Base-by-base conservation (phyloP, 768 basidiomycete species). In the Antrodiella citrinella region DNA sequence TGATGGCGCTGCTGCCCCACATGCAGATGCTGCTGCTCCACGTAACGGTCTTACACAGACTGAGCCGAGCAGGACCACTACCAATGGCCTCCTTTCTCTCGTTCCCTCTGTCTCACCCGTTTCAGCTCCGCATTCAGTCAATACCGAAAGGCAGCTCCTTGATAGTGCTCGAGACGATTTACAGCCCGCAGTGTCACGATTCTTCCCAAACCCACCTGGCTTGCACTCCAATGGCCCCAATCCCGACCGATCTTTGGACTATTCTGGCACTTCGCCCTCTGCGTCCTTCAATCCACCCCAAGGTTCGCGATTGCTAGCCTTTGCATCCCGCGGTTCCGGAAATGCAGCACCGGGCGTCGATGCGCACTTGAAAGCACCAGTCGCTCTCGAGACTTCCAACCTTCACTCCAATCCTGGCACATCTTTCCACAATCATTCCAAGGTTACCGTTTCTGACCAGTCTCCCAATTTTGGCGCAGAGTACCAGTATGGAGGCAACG, bases 241-340 rank as follows among this genome's bases (percentile, higher is more conserved):
- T 11, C 15, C 49, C 23, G 51, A 56, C 30, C 38, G 50, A 4
- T 44, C 54, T 13, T 57, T 22, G 7, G 41, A 50, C 23, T 55
- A 57, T 43, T 54, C 65, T 62, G 13, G 62, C 50, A 39, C 56
- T 51, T 47, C 62, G 46, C 38, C 60, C 55, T 20, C 4, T 7
- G 61, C 76, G 51, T 35, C 30, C 7, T 65, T 71, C 58, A 69
- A 70, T 53, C 65, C 68, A 42, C 67, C 71, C 12, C 54, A 67
- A 45, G 69, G 71, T 47, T 72, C 72, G 50, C 69, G 73, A 47
- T 59, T 78, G 51, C 69, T 77, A 52, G 69, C 70, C 11, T 62
- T 74, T 30, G 67, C 64, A 24, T 62, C 66, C 4, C 66, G 65
- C 24, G 55, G 60, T 1, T 15, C 30, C 7, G 30, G 30, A 15